These are phyloP conservation scores for Xylaria castorea DNA, from an alignment of 495 filamentous ascomycete genomes.

Conservation along the genomic window DNA sequence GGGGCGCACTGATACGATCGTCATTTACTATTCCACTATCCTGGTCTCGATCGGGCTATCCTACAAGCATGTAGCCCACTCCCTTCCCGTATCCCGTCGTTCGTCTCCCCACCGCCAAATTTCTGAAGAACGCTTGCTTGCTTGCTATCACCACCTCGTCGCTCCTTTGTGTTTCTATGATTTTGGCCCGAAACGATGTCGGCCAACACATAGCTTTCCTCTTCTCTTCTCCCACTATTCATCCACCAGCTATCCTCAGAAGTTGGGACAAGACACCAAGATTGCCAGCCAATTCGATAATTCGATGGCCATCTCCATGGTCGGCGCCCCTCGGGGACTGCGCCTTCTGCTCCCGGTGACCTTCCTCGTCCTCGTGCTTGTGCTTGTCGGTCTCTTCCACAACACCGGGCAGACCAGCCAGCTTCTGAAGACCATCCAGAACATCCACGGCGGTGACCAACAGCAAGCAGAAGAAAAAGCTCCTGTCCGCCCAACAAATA, in stretches of 20 bases:
- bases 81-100: not conserved
- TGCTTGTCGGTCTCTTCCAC: slow-evolving; percentile 34
- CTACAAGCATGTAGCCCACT: slow-evolving; percentile 10
- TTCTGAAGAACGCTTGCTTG: not conserved
- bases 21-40: not conserved
- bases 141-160: not conserved
- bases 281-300: not conserved
- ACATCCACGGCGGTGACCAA: slow-evolving; percentile 7
- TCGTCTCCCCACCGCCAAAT: slow-evolving; percentile 1
- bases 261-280: not conserved
- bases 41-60: not conserved
- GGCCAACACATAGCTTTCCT: slow-evolving; percentile 6
- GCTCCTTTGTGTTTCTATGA: slow-evolving; percentile 5
- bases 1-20: slow-evolving; percentile 6
- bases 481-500: slow-evolving; percentile 35
- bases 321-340: slow-evolving; percentile 38
- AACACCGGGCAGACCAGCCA: slow-evolving; percentile 24
- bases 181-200: not conserved
- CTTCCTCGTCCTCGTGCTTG: slow-evolving; percentile 35
- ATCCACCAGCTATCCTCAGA: not conserved
- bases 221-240: not conserved
- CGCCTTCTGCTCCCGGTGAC: slow-evolving; percentile 34
- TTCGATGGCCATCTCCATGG: slow-evolving; percentile 31
- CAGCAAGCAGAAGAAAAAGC: slow-evolving; percentile 11
- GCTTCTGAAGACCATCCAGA: slow-evolving; percentile 37